Base-by-base conservation (phyloP, 78 protist species). In the Pelomyxa schiedti region DNA sequence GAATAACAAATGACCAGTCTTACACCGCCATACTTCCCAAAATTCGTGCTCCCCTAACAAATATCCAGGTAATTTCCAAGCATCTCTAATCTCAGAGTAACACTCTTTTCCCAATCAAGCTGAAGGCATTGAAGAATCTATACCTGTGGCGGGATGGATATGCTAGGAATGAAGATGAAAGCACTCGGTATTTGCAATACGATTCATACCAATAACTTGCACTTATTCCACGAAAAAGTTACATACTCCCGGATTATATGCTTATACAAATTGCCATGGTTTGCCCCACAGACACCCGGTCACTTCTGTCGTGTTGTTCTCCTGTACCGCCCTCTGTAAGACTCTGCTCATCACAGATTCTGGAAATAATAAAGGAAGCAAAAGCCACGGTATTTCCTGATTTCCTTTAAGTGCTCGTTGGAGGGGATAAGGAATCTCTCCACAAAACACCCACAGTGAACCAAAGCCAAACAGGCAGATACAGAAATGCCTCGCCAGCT, bases 151-250 rank as follows among this genome's bases (percentile, higher is more conserved):
- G 96, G 38, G 96, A 92, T 71, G 38, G 9, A 16, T 30, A 77
- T 0, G 92, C 94, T 0, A 39, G 96, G 2, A 77, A 65, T 3
- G 94, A 85, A 4, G 96, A 92, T 69, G 96, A 92, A 64, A 53
- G 84, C 40, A 35, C 78, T 1, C 43, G 88, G 71, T 91, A 82
- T 37, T 66, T 82, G 22, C 71, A n/a, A n/a, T n/a, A n/a, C n/a
- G n/a, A n/a, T n/a, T n/a, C n/a, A n/a, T n/a, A n/a, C n/a, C n/a
- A n/a, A n/a, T n/a, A n/a, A n/a, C n/a, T n/a, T n/a, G n/a, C n/a
- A n/a, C n/a, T n/a, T n/a, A n/a, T n/a, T n/a, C n/a, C 4, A 5
- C 32, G 36, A 52, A 52, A 52, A 24, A 24, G 24, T 24, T 24
- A 52, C 36, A 24, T 52, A n/a, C 24, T 30, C 30, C 70, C 65